These are phyloP conservation scores for Suillus ampliporus DNA, from an alignment of 768 basidiomycete genomes.

Conservation along the genomic window DNA sequence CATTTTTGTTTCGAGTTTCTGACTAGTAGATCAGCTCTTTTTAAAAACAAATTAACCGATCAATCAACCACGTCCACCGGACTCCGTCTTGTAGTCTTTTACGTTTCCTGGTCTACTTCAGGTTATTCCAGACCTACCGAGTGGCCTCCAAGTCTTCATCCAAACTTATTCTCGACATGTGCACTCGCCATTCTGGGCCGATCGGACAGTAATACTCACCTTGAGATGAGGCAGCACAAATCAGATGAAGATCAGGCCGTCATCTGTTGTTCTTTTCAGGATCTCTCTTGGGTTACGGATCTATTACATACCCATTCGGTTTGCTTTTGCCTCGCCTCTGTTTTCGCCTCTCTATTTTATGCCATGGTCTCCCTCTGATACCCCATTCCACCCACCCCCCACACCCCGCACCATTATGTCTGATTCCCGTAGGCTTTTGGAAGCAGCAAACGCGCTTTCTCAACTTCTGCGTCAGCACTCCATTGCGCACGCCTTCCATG, in stretches of 20 bases:
- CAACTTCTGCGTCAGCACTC: conserved; percentile 56
- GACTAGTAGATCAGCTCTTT: not conserved
- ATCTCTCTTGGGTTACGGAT: conserved; percentile 50
- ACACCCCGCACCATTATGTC: conserved; percentile 50
- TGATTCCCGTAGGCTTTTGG: conserved; percentile 74
- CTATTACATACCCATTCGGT: conserved; percentile 56
- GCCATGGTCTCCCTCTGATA: conserved; percentile 54
- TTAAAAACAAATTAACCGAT: not conserved
- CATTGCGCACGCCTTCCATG: conserved; percentile 84
- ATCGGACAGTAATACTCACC: conserved; percentile 31
- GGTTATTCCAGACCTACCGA: conserved; percentile 12
- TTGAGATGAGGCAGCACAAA: conserved; percentile 16
- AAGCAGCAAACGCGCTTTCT: conserved; percentile 80
- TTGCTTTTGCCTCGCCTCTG: conserved; percentile 44
- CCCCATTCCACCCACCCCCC: conserved; percentile 31
- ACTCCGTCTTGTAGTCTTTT: conserved; percentile 15
- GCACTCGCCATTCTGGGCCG: conserved; percentile 13
- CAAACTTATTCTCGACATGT: conserved; percentile 14
- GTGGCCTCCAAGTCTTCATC: conserved; percentile 9
- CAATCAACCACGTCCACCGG: conserved; percentile 2
- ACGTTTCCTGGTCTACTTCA: conserved; percentile 17
- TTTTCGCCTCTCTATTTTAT: conserved; percentile 46
- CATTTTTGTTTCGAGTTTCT: not conserved
- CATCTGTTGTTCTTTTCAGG: conserved; percentile 45
- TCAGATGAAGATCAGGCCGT: conserved; percentile 37